These are phyloP conservation scores for Aspergillus saccharolyticus DNA, from an alignment of 495 filamentous ascomycete species.

Conservation along the genomic window DNA sequence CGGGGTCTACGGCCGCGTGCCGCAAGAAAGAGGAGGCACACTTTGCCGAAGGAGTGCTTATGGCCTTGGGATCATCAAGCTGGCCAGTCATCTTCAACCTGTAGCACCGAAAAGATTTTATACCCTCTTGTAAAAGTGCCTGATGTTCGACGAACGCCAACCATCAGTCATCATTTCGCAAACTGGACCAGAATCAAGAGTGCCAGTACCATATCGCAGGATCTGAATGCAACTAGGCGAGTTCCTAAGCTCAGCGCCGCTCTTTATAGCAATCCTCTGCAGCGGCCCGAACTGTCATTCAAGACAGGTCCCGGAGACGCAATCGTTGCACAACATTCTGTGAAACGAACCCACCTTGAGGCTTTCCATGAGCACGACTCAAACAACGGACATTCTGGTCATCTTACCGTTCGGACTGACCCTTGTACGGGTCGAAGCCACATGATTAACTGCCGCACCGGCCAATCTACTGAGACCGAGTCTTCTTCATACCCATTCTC, in stretches of 20 bases:
- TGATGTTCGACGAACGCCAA: slow-evolving; percentile 21
- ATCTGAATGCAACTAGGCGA: not conserved
- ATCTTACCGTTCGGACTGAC: slow-evolving; percentile 60
- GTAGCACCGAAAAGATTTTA: slow-evolving; percentile 26
- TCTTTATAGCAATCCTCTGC: not conserved
- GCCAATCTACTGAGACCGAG: slow-evolving; percentile 37
- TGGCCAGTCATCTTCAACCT: not conserved
- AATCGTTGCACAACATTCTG: not conserved
- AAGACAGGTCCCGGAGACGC: not conserved
- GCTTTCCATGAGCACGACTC: not conserved
- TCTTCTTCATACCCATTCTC: slow-evolving; percentile 8
- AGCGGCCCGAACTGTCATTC: not conserved
- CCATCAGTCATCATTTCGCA: slow-evolving; percentile 39
- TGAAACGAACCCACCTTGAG: not conserved
- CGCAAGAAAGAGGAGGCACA: slow-evolving; percentile 15
- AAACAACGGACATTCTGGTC: slow-evolving; percentile 19
- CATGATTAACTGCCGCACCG: slow-evolving; percentile 58
- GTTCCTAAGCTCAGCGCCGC: not conserved
- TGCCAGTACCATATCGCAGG: slow-evolving; percentile 22
- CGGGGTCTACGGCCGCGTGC: slow-evolving; percentile 55
- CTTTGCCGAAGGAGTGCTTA: not conserved
- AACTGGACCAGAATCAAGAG: slow-evolving; percentile 67
- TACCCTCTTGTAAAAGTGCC: slow-evolving; percentile 31
- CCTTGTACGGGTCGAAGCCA: slow-evolving; percentile 56
- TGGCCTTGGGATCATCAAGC: slow-evolving; percentile 1